Percentiles rank a stretch among this genome's conserved stretches.
These are phyloP conservation scores for Wickerhamiella occidentalis DNA, from an alignment of 805 yeast genomes.

Conservation along the genomic window DNA sequence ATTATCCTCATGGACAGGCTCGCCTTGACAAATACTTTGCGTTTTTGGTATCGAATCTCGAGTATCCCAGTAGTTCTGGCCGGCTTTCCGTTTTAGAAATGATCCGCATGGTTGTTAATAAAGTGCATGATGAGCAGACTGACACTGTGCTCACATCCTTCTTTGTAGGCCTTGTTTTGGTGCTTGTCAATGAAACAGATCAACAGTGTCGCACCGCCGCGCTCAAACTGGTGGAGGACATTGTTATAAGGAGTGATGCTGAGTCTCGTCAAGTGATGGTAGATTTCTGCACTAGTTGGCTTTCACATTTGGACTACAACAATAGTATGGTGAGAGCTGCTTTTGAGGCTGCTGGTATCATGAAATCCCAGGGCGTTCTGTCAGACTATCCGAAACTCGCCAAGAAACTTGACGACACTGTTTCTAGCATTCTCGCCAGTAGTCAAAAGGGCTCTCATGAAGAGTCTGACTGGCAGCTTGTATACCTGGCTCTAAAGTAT, in stretches of 20 bases:
- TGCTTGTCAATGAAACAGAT: constrained; percentile 64
- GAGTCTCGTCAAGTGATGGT: constrained; percentile 12
- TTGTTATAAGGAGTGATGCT: constrained; percentile 21
- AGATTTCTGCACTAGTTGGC: constrained; percentile 16
- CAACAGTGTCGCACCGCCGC: constrained; percentile 80
- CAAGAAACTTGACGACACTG: constrained; percentile 5
- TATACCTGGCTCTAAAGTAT: constrained; percentile 49
- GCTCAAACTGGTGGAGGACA: constrained; percentile 38
- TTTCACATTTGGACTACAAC: constrained; percentile 12
- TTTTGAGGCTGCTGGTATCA: constrained; percentile 17
- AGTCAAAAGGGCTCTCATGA: constrained; percentile 27
- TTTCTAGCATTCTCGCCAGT: constrained; percentile 1
- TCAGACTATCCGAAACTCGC: constrained; percentile 5
- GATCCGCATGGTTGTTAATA: constrained; percentile 54
- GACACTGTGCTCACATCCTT: constrained; percentile 45
- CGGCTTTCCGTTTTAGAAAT: constrained; percentile 85
- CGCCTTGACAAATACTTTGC: constrained; percentile 72
- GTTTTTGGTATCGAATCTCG: constrained; percentile 64
- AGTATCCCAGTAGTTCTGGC: constrained; percentile 77
- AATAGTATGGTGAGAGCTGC: constrained; percentile 20
- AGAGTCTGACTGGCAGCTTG: constrained; percentile 60
- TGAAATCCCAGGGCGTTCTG: constrained; percentile 9
- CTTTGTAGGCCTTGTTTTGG: constrained; percentile 70
- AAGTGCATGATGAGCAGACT: constrained; percentile 41
- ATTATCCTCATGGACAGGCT: constrained; percentile 86